phyloP scores from a whole-genome alignment of 1,139 yeast genomes.

The Lodderomyces margitis region DNA sequence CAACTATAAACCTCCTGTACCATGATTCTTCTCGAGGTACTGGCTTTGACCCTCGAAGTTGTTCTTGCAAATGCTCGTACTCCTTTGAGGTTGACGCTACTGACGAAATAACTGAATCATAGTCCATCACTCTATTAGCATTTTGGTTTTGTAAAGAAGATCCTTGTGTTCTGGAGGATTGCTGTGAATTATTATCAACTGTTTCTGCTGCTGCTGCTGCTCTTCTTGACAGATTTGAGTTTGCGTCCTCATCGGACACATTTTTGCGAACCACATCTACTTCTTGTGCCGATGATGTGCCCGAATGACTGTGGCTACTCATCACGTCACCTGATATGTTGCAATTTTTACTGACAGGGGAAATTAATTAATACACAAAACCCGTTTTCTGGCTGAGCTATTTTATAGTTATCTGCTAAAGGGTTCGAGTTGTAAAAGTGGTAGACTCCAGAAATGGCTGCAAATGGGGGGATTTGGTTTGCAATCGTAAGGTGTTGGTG shows the following conservation, averaged over 20 bases:
- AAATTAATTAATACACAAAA: not conserved
- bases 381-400: not conserved
- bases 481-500: not conserved
- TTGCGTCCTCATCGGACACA: not conserved
- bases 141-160: not conserved
- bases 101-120: conserved; percentile 11
- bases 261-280: not conserved
- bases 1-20: conserved; percentile 11
- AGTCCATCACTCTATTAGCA: conserved; percentile 10
- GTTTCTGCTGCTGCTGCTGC: not conserved
- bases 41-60: conserved; percentile 3
- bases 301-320: conserved; percentile 2
- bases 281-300: not conserved
- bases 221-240: not conserved
- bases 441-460: not conserved
- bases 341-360: not conserved
- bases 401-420: not conserved
- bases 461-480: not conserved
- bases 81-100: conserved; percentile 3
- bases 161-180: conserved; percentile 1
- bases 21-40: conserved; percentile 6
- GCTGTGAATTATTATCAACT: not conserved
- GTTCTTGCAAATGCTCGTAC: not conserved
- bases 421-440: not conserved
- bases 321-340: conserved; percentile 3